Base-by-base conservation (phyloP, 225 moss, liverwort and hornwort genomes). In the Neckera pumila region DNA sequence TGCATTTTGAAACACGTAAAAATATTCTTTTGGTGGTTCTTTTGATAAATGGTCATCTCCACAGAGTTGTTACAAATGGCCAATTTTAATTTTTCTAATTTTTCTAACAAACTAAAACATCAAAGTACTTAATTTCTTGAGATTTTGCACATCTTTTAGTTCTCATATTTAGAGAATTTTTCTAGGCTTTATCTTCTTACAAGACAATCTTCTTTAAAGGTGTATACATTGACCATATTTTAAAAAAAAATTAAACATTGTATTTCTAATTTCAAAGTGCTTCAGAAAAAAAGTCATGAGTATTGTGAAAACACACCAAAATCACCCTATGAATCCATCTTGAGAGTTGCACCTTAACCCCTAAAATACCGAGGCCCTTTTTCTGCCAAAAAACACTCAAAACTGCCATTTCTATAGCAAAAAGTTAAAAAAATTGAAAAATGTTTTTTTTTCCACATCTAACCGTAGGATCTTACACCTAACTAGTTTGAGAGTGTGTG, bases 201-300 rank as follows among this genome's bases (percentile, higher is more conserved):
- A 22, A 1, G 34, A 53, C 14, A 34, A 5, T 76, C 21, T 53
- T 53, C 76, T 45, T 45, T 17, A 30, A 73, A 34, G 5, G 3
- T 51, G 8, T 7, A 21, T 21, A 76, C 51, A 19, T 12, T 49
- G 12, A 0, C 12, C 10, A 49, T 33, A 47, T 47, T 47, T 31
- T 0, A 1, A 3, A 10, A 27, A 43, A 7, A 7, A 2, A 7
- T 6, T 8, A 8, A 57, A 57, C 3, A 57, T 9, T 21, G 9
- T 57, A 9, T 21, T 57, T 12, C 13, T 42, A 42, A 40, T 40
- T 31, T 31, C 4, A 75, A 33, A 2, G 5, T 18, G 49, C 33
- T 75, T 4, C 4, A 76, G 4, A 7, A 70, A 12, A 23, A 40
- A 20, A 8, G 18, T 11, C 8, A 33, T 20, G 3, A 33, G 8